Evolutionary conservation across 305 asterid genomes (phyloP).

Genomic region (Andrographis paniculata): DNA sequence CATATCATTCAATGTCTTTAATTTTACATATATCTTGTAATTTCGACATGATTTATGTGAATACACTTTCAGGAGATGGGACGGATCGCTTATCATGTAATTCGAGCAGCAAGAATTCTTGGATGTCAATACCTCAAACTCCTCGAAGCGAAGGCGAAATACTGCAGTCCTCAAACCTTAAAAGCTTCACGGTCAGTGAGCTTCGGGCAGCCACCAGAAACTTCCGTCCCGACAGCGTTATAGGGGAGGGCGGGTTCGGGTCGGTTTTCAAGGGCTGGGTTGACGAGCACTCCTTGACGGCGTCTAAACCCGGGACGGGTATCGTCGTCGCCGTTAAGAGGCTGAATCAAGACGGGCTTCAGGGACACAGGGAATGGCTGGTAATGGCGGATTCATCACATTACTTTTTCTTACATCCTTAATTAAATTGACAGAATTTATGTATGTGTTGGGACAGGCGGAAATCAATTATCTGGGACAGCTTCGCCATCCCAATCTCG

Average conservation of each 20-base stretch:
- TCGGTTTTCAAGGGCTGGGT: conserved; percentile 84
- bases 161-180: conserved; percentile 68
- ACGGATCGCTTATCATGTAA: conserved; percentile 35
- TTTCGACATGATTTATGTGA: conserved; percentile 36
- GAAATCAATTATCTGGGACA: conserved; percentile 90
- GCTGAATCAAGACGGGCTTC: conserved; percentile 81
- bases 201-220: conserved; percentile 73
- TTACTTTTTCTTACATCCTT: no score
- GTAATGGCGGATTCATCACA: no score
- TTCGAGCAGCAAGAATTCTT: conserved; percentile 55
- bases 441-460: conserved; percentile 34
- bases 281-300: conserved; percentile 47
- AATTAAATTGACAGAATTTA: neutral
- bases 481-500: conserved; percentile 80
- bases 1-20: neutral
- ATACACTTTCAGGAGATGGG: conserved; percentile 44
- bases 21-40: neutral
- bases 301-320: conserved; percentile 60
- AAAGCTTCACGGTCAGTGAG: conserved; percentile 52
- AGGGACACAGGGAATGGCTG: conserved; percentile 97
- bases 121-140: conserved; percentile 49
- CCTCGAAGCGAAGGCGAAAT: conserved; percentile 79
- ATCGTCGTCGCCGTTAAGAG: conserved; percentile 71
- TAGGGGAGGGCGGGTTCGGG: conserved; percentile 89
- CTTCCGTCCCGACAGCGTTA: conserved; percentile 65